Percentiles rank a stretch among this genome's conserved stretches.
Conservation (phyloP, 768 basidiomycete species). For the Mycena albidolilacea region DNA sequence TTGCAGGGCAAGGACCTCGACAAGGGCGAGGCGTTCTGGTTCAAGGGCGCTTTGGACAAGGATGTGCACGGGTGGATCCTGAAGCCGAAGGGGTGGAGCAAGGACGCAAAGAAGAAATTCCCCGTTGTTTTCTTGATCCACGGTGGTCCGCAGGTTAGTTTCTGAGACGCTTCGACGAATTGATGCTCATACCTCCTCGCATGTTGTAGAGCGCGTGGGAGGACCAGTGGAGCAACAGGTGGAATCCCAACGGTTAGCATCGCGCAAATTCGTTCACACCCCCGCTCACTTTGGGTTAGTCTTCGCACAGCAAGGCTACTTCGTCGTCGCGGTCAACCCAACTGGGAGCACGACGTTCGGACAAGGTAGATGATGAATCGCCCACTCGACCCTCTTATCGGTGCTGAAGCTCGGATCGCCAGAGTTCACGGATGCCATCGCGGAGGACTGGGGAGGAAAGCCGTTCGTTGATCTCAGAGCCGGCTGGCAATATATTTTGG, state of each 20-base stretch:
- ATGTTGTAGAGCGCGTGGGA: conserved; percentile 76
- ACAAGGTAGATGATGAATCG: conserved; percentile 65
- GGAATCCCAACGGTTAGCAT: conserved; percentile 87
- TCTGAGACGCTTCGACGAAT: too few relatives aligned
- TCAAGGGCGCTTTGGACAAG: conserved; percentile 83
- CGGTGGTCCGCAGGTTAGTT: conserved; percentile 74
- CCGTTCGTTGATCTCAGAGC: conserved; percentile 84
- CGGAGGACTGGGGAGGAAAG: conserved; percentile 88
- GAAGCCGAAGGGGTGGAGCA: conserved; percentile 84
- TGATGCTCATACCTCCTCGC: too few relatives aligned
- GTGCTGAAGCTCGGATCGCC: not conserved
- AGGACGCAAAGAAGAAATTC: conserved; percentile 79
- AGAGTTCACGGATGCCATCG: conserved; percentile 88
- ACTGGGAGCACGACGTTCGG: conserved; percentile 96
- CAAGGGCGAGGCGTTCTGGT: conserved; percentile 88
- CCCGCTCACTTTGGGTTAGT: conserved; percentile 54
- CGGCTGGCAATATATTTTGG: conserved; percentile 80
- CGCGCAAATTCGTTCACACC: too few relatives aligned
- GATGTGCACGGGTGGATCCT: conserved; percentile 89
- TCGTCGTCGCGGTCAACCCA: conserved; percentile 90
- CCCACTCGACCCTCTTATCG: not conserved
- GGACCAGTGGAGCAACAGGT: conserved; percentile 83
- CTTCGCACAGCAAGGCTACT: conserved; percentile 91
- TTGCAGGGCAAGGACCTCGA: conserved; percentile 72
- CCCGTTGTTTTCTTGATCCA: conserved; percentile 88